Percentiles rank a stretch among this genome's conserved stretches.
Evolutionary conservation across 345 rosid species (phyloP).

Genomic region (Murraya paniculata): DNA sequence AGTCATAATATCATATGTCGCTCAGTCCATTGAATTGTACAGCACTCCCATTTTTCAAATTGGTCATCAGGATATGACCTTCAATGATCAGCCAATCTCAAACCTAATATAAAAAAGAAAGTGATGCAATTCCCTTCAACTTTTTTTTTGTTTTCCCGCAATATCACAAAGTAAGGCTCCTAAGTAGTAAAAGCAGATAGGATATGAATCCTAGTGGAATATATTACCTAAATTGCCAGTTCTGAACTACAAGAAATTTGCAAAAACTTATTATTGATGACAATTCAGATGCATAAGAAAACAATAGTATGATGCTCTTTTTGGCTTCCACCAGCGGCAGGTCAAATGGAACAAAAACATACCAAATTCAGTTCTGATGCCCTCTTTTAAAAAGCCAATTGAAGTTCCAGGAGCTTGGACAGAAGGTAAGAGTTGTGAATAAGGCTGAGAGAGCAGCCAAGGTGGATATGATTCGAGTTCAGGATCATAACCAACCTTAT

Average conservation of each 20-base stretch:
- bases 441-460: constrained; percentile 85
- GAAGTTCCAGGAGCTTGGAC: constrained; percentile 80
- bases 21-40: neutral
- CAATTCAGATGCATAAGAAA: neutral
- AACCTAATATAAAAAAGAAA: neutral
- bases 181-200: neutral
- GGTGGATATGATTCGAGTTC: constrained; percentile 77
- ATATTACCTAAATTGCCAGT: neutral
- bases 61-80: neutral
- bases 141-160: neutral
- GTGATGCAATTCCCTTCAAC: too few relatives aligned
- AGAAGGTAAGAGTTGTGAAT: constrained; percentile 63
- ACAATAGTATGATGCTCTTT: neutral
- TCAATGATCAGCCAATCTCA: neutral
- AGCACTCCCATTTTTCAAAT: too few relatives aligned
- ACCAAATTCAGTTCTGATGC: constrained; percentile 55
- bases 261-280: neutral
- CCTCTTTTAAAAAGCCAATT: constrained; percentile 59
- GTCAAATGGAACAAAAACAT: constrained; percentile 12
- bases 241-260: constrained; percentile 5
- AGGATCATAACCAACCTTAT: constrained; percentile 93
- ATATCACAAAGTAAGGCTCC: neutral
- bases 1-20: neutral
- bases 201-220: neutral
- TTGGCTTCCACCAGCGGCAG: neutral